phyloP scores from a whole-genome alignment of 2,329 filamentous ascomycete genomes.

The Colletotrichum melonis region DNA sequence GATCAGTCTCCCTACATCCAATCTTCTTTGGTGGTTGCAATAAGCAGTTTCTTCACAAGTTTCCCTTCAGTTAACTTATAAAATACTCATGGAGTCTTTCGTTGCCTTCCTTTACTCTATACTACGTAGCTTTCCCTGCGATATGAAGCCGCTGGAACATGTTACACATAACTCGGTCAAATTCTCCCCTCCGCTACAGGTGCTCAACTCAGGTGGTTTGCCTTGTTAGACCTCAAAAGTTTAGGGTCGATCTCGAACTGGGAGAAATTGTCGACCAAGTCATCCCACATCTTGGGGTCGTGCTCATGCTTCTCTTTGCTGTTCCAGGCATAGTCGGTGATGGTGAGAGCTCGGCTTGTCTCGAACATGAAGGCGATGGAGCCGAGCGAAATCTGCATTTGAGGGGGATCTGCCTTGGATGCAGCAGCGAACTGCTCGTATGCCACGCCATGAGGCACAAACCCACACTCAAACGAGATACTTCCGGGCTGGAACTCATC shows the following conservation, averaged over 20 bases:
- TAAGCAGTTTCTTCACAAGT: too few relatives aligned
- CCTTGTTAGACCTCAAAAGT: not conserved
- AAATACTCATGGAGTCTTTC: too few relatives aligned
- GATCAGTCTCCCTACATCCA: not conserved
- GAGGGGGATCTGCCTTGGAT: conserved; percentile 55
- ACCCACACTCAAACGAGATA: conserved; percentile 51
- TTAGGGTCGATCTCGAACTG: conserved; percentile 27
- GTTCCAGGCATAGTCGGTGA: conserved; percentile 65
- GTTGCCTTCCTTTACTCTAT: not conserved
- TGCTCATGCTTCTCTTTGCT: conserved; percentile 54
- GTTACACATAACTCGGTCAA: not conserved
- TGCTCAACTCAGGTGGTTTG: not conserved
- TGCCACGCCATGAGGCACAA: conserved; percentile 62
- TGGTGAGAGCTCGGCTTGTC: conserved; percentile 63
- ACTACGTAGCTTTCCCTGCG: not conserved
- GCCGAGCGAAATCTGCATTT: conserved; percentile 57
- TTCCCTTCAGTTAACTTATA: too few relatives aligned
- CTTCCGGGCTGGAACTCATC: conserved; percentile 60
- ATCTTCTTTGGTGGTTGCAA: too few relatives aligned
- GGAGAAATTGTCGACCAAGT: conserved; percentile 63
- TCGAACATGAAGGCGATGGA: conserved; percentile 64
- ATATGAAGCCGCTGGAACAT: not conserved
- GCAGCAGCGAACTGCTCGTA: conserved; percentile 60
- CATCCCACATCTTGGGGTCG: conserved; percentile 65
- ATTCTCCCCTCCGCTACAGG: not conserved